Base-by-base conservation (phyloP, 1,284 basidiomycete genomes). In the Prillingera fragicola region DNA sequence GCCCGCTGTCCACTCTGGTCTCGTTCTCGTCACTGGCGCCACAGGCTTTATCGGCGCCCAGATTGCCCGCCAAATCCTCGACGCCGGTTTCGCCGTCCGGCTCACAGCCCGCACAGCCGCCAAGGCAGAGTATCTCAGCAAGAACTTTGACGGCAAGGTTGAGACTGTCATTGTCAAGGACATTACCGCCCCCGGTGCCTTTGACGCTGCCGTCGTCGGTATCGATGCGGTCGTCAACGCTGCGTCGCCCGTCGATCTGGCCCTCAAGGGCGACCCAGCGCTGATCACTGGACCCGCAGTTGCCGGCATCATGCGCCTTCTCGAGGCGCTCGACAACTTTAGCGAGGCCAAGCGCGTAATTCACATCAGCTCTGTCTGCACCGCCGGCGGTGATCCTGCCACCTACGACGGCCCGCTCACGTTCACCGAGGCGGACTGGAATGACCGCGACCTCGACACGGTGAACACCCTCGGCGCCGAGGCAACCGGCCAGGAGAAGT, bases 361-460 rank as follows among this genome's bases (percentile, higher is more conserved):
- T 2, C 27, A 29, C 14, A 29, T 29, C 27, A 14, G 14, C 6
- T 29, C 27, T 6, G 27, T 29, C 12, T 13, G 14, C 27, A 15
- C 27, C 14, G n/a, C n/a, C n/a, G n/a, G n/a, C n/a, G n/a, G n/a
- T n/a, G n/a, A n/a, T n/a, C n/a, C n/a, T n/a, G n/a, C n/a, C n/a
- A n/a, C n/a, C n/a, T n/a, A n/a, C n/a, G n/a, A n/a, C n/a, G n/a
- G n/a, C n/a, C n/a, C n/a, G n/a, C n/a, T n/a, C n/a, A n/a, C n/a
- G 14, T 29, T 29, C 12, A 15, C 13, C 27, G 27, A 29, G 27
- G 13, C 27, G 27, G 13, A 29, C 22, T 48, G 45, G 45, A 48
- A 48, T n/a, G n/a, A n/a, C n/a, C n/a, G n/a, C n/a, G n/a, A n/a
- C n/a, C n/a, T n/a, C n/a, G n/a, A n/a, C n/a, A n/a, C n/a, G n/a